Evolutionary conservation across 257 asterid species (phyloP).

Genomic region (Solanum tarapatanum): DNA sequence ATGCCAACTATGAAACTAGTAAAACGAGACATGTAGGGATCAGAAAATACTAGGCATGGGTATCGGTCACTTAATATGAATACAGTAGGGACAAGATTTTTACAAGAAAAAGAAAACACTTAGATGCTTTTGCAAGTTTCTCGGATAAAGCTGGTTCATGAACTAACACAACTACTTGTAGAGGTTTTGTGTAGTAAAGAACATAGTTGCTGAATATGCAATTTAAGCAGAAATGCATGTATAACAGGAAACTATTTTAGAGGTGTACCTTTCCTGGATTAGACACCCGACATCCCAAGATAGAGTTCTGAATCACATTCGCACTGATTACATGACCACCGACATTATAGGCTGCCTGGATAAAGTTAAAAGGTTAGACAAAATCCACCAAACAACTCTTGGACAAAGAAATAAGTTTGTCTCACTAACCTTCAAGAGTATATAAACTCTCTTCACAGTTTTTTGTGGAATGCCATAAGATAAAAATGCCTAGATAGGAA

Average conservation of each 20-base stretch:
- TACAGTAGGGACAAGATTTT: no score
- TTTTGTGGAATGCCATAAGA: conserved; percentile 83
- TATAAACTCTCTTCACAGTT: conserved; percentile 64
- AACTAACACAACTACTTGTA: neutral
- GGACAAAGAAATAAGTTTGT: neutral
- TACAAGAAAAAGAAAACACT: neutral
- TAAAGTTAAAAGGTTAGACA: conserved; percentile 16
- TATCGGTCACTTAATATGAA: neutral
- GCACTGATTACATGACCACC: conserved; percentile 84
- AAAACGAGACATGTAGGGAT: neutral
- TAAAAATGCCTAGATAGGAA: conserved; percentile 54
- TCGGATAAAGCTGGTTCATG: neutral
- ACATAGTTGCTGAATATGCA: neutral
- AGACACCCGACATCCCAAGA: conserved; percentile 66
- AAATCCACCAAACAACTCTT: neutral
- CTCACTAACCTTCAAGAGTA: conserved; percentile 64
- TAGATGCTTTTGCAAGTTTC: neutral
- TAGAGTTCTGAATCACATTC: conserved; percentile 64
- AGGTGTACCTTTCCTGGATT: conserved; percentile 73
- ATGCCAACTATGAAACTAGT: neutral
- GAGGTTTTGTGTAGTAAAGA: neutral
- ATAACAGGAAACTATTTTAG: neutral
- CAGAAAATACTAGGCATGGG: neutral
- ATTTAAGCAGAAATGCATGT: neutral
- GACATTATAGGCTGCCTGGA: conserved; percentile 80